Evolutionary conservation across 768 basidiomycete species (phyloP), one percentile per base, ranked within the genome.

Genomic region (Russula sp.): DNA sequence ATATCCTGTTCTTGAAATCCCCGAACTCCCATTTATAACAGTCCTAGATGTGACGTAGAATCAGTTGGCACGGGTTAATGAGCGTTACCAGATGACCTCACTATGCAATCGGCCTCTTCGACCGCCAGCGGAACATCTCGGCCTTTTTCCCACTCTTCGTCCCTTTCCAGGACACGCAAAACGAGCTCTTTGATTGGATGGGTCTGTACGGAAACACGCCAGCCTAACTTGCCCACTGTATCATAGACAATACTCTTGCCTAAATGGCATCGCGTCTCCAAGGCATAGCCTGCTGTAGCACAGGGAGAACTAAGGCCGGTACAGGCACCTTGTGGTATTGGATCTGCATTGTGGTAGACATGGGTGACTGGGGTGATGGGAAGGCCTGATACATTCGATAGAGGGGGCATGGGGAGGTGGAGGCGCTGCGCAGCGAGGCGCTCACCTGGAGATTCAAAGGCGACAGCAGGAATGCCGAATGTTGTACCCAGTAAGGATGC

Each of bases 1-100:
- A 40, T 32, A 60, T 57, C 48, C 44, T 31, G 49, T 75, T 66
- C 66, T 78, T 76, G 73, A 75, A 82, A 56, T 78, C 71, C 7
- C 81, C 79, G 58, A 89, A 91, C 62, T 88, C 84, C 89, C 89
- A 90, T 68, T 86, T 87, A 73, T 76, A 86, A 73, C 89, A 90
- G 61, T 90, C 89, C 88, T 90, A 68, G 8, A 63, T 61, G 52
- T 50, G 34, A 55, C 20, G 37, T 45, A 35, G 53, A 42, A 37
- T 55, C 27, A 60, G 51, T 52, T 40, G 5, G 51, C 14, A 5
- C 16, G 55, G 6, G 18, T 27, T 16, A 50, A 22, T 27, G 49
- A n/a, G 42, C 49, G 5, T 45, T 44, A 20, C 31, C 10, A 44
- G 49, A 51, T 49, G n/a, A 48, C 34, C 81, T 69, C 63, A 83